phyloP scores from a whole-genome alignment of 2,329 filamentous ascomycete species.

The Catunica adiposa region DNA sequence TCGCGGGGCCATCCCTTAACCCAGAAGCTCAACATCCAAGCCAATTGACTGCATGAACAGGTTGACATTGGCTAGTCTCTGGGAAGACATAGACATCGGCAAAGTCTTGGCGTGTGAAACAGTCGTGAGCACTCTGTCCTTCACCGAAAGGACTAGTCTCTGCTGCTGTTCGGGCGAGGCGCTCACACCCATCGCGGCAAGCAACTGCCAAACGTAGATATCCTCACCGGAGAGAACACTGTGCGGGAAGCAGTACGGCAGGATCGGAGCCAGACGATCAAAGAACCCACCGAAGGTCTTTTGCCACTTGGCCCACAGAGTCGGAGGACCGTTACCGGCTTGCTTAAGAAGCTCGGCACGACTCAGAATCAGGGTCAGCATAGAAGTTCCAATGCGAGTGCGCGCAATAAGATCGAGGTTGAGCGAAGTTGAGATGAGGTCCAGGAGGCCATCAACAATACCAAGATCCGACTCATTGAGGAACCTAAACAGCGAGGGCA shows the following conservation, averaged over 20 bases:
- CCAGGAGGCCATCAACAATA: constrained; percentile 79
- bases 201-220: constrained; percentile 94
- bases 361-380: constrained; percentile 87
- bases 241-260: constrained; percentile 77
- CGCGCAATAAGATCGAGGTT: constrained; percentile 73
- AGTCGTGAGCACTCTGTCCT: constrained; percentile 95
- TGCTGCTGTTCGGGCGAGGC: constrained; percentile 92
- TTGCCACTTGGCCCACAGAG: constrained; percentile 70
- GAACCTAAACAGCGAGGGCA: constrained; percentile 78
- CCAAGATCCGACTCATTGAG: constrained; percentile 80
- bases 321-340: constrained; percentile 49
- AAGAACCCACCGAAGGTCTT: constrained; percentile 75
- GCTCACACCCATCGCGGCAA: constrained; percentile 86
- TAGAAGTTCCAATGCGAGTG: constrained; percentile 73
- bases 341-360: constrained; percentile 89
- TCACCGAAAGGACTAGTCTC: constrained; percentile 82
- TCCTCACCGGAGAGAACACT: constrained; percentile 84
- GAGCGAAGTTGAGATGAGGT: constrained; percentile 65
- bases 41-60: constrained; percentile 97
- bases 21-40: constrained; percentile 71
- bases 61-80: constrained; percentile 82
- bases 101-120: constrained; percentile 78
- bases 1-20: constrained; percentile 6
- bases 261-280: constrained; percentile 65
- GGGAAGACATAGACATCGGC: constrained; percentile 67